phyloP scores from a whole-genome alignment of 2,329 filamentous ascomycete genomes.

The Raffaelea deltoideospora region DNA sequence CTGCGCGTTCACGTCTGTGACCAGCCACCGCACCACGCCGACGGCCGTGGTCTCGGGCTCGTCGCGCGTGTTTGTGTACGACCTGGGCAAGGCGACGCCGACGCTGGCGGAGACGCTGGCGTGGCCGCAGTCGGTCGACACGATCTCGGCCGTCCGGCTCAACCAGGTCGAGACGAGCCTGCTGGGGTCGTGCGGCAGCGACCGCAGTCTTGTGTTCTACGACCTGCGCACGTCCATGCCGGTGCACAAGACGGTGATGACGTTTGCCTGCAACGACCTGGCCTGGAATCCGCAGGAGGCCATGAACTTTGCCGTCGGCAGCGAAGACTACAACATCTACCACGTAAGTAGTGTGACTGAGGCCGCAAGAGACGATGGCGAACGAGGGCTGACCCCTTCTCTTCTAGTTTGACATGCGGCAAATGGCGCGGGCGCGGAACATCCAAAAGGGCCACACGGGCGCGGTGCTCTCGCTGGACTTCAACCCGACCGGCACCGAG shows the following conservation, averaged over 20 bases:
- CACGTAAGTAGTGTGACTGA: constrained; percentile 20
- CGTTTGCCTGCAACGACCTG: constrained; percentile 68
- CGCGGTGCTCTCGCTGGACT: constrained; percentile 94
- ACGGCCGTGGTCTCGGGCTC: constrained; percentile 9
- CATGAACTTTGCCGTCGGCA: constrained; percentile 67
- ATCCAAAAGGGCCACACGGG: constrained; percentile 18
- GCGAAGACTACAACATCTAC: constrained; percentile 88
- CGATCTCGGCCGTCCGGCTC: constrained; percentile 76
- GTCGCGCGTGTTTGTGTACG: constrained; percentile 9
- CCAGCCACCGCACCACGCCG: constrained; percentile 10
- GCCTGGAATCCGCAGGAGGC: constrained; percentile 78
- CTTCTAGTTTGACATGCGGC: constrained; percentile 63
- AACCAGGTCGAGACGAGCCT: constrained; percentile 92
- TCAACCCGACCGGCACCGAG: constrained; percentile 85
- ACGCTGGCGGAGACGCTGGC: constrained; percentile 9
- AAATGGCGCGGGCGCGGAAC: constrained; percentile 11
- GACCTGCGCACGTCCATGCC: constrained; percentile 79
- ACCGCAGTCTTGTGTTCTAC: constrained; percentile 79
- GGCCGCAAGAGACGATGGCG: not conserved
- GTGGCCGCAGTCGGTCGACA: constrained; percentile 46
- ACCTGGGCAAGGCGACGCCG: constrained; percentile 5
- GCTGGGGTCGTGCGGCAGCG: constrained; percentile 69
- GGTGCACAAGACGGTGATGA: constrained; percentile 65
- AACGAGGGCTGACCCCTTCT: not conserved
- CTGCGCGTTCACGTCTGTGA: constrained; percentile 54